A percentile compares a stretch with the other conserved stretches of the same genome.
Conservation (phyloP, 2,329 filamentous ascomycete genomes). For the Colletotrichum graminicola region DNA sequence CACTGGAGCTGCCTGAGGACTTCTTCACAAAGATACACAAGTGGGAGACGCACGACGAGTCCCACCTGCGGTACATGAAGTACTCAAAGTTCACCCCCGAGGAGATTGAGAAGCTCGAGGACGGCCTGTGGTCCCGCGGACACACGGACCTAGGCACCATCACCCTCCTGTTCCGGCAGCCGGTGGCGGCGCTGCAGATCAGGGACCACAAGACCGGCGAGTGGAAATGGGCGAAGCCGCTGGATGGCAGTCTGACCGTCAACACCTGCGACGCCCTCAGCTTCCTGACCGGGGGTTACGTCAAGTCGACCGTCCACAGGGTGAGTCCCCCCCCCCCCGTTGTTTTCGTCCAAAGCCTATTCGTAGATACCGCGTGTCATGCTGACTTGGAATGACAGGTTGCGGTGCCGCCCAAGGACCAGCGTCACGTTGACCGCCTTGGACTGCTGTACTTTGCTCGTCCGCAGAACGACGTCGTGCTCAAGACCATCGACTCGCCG, state of each 20-base stretch:
- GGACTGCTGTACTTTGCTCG: conserved; percentile 66
- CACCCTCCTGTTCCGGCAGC: conserved; percentile 70
- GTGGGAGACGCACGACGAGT: conserved; percentile 70
- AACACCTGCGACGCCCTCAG: conserved; percentile 64
- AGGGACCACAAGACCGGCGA: conserved; percentile 57
- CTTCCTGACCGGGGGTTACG: conserved; percentile 61
- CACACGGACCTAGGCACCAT: conserved; percentile 70
- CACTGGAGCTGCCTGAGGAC: conserved; percentile 71
- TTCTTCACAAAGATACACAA: conserved; percentile 64
- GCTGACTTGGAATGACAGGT: conserved; percentile 43
- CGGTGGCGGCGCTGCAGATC: conserved; percentile 69
- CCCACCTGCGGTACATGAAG: conserved; percentile 73
- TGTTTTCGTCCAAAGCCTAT: background rate
- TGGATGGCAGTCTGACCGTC: conserved; percentile 64
- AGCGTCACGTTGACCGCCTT: conserved; percentile 59
- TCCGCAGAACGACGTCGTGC: conserved; percentile 53
- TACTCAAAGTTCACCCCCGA: conserved; percentile 63
- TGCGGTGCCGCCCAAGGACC: conserved; percentile 55
- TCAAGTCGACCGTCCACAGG: conserved; percentile 58
- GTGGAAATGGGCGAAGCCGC: conserved; percentile 65
- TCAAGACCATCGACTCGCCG: conserved; percentile 55
- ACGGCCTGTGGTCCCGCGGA: conserved; percentile 59
- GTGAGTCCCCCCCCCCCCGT: conserved; percentile 33
- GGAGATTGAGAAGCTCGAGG: conserved; percentile 59
- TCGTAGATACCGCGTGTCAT: background rate